Percentiles rank a stretch among this genome's conserved stretches.
phyloP scores from a whole-genome alignment of 805 yeast species.

The Hemisphaericaspora nanyangensis region DNA sequence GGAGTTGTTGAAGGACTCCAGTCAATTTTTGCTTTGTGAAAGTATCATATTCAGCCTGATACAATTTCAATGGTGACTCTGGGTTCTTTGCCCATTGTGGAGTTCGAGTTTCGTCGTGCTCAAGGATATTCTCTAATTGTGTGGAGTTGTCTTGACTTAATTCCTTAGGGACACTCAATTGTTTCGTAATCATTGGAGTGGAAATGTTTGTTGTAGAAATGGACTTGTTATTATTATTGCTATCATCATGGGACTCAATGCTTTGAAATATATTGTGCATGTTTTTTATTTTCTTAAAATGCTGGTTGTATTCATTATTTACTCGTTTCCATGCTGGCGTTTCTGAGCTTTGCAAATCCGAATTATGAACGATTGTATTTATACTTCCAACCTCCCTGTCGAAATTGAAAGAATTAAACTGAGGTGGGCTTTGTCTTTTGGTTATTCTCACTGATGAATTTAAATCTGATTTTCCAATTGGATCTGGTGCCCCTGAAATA shows the following conservation, averaged over 20 bases:
- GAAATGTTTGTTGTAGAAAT: neutral
- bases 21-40: constrained; percentile 33
- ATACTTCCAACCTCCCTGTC: constrained; percentile 15
- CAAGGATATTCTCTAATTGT: constrained; percentile 21
- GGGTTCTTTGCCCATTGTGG: constrained; percentile 13
- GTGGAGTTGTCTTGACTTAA: neutral
- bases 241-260: neutral
- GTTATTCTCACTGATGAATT: constrained; percentile 21
- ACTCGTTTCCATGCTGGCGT: constrained; percentile 37
- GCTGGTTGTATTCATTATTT: constrained; percentile 24
- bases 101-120: constrained; percentile 15
- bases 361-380: constrained; percentile 33
- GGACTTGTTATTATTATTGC: too few relatives aligned
- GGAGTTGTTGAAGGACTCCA: constrained; percentile 22
- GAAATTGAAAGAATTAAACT: neutral
- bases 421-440: constrained; percentile 8
- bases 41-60: constrained; percentile 37
- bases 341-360: constrained; percentile 12
- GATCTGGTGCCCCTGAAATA: neutral
- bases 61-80: constrained; percentile 41
- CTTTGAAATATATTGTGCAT: constrained; percentile 4
- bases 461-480: constrained; percentile 8
- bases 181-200: constrained; percentile 30
- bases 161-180: neutral
- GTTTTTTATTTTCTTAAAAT: constrained; percentile 5